Percentiles rank a stretch among this genome's conserved stretches.
Conservation (phyloP, 2,329 filamentous ascomycete species). For the Mollisia scopiformis region DNA sequence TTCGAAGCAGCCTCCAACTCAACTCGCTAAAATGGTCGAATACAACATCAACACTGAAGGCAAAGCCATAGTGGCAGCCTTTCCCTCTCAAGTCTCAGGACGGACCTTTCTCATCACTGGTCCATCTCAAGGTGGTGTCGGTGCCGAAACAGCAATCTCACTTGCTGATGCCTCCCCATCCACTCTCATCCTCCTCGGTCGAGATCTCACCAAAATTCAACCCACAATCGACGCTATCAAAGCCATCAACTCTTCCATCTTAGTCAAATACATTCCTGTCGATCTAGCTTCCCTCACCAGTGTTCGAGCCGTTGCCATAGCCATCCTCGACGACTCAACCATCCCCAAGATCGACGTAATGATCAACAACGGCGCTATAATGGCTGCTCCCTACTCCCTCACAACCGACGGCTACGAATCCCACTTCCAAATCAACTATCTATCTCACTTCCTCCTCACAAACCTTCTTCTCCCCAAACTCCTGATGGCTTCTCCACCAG, state of each 20-base stretch:
- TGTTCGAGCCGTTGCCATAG: slow-evolving; percentile 42
- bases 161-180: slow-evolving; percentile 28
- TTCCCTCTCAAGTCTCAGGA: slow-evolving; percentile 17
- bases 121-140: slow-evolving; percentile 7
- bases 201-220: slow-evolving; percentile 24
- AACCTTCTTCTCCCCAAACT: slow-evolving; percentile 42
- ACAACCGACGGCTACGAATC: slow-evolving; percentile 50
- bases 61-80: slow-evolving; percentile 17
- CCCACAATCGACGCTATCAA: slow-evolving; percentile 23
- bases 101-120: slow-evolving; percentile 26
- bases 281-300: slow-evolving; percentile 43
- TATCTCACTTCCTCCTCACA: slow-evolving; percentile 57
- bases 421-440: slow-evolving; percentile 56
- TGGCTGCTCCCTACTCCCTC: slow-evolving; percentile 13
- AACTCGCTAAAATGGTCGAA: not conserved
- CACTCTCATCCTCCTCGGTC: slow-evolving; percentile 23
- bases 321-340: slow-evolving; percentile 37
- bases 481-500: slow-evolving; percentile 6
- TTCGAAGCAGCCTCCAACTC: not conserved
- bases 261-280: slow-evolving; percentile 15
- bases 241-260: slow-evolving; percentile 15
- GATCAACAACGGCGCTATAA: slow-evolving; percentile 41
- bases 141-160: slow-evolving; percentile 1
- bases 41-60: slow-evolving; percentile 15
- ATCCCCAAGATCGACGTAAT: slow-evolving; percentile 42